Percentiles rank a stretch among this genome's conserved stretches.
phyloP scores from a whole-genome alignment of 805 yeast genomes.

The Kodamaea restingae region DNA sequence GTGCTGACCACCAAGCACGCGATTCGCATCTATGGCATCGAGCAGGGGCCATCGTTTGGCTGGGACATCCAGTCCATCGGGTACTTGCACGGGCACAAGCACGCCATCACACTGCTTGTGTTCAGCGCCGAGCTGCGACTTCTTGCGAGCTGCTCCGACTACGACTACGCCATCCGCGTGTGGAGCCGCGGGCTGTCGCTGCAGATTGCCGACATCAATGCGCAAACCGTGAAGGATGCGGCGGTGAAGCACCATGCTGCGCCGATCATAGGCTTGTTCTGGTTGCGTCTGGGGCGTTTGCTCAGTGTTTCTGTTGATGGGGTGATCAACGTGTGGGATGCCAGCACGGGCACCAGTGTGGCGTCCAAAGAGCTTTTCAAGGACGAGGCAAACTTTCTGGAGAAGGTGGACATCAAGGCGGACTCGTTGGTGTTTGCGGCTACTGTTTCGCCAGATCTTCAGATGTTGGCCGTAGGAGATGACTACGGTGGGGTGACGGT shows the following conservation, averaged over 20 bases:
- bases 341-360: conserved; percentile 37
- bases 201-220: conserved; percentile 38
- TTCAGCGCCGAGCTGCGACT: conserved; percentile 52
- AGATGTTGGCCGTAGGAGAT: conserved; percentile 59
- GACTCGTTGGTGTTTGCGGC: conserved; percentile 57
- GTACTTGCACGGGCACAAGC: conserved; percentile 55
- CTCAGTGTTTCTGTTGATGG: conserved; percentile 70
- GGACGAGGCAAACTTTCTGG: conserved; percentile 21
- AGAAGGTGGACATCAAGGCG: conserved; percentile 11
- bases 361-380: conserved; percentile 30
- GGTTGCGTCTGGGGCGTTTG: conserved; percentile 43
- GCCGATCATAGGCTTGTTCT: conserved; percentile 50
- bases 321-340: conserved; percentile 64
- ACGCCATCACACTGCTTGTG: conserved; percentile 50
- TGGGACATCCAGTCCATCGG: conserved; percentile 27
- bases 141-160: conserved; percentile 70
- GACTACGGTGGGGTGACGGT: conserved; percentile 56
- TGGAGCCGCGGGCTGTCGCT: conserved; percentile 69
- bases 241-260: conserved; percentile 42
- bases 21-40: conserved; percentile 50
- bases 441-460: conserved; percentile 46
- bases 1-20: conserved; percentile 57
- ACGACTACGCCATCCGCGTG: conserved; percentile 61
- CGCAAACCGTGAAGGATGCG: conserved; percentile 11
- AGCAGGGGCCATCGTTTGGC: conserved; percentile 6